Evolutionary conservation across 805 yeast genomes (phyloP).

Genomic region (Alloascoidea hylecoeti): DNA sequence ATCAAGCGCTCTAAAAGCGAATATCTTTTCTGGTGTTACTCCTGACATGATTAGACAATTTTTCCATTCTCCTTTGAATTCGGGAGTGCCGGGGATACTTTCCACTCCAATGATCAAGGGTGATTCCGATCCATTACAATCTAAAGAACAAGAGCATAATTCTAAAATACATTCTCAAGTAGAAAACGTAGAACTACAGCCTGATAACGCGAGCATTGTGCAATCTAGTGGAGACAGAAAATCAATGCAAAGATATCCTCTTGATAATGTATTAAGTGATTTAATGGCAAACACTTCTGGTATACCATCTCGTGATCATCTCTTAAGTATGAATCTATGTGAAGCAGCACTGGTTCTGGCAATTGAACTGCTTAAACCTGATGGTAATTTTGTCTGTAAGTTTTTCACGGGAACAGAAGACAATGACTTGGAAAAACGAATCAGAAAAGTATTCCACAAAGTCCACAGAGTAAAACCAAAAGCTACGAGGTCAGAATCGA

Average conservation of each 20-base stretch:
- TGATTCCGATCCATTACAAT: neutral
- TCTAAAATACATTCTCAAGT: conserved; percentile 7
- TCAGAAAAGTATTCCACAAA: conserved; percentile 41
- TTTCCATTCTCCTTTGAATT: conserved; percentile 20
- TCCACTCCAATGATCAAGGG: conserved; percentile 1
- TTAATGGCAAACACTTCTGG: conserved; percentile 96
- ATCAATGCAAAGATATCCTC: conserved; percentile 41
- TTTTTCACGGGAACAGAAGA: conserved; percentile 80
- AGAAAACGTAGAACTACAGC: conserved; percentile 33
- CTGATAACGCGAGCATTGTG: conserved; percentile 73
- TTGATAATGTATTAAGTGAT: conserved; percentile 62
- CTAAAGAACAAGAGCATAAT: conserved; percentile 5
- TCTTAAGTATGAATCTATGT: conserved; percentile 74
- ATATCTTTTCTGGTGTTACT: conserved; percentile 56
- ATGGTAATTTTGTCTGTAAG: conserved; percentile 73
- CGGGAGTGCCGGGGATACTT: conserved; percentile 1
- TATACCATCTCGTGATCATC: conserved; percentile 65
- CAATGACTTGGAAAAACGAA: conserved; percentile 37
- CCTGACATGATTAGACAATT: conserved; percentile 39
- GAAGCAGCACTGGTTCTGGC: conserved; percentile 81
- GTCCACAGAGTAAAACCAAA: conserved; percentile 68
- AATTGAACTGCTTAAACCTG: conserved; percentile 48
- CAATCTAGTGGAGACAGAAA: conserved; percentile 40
- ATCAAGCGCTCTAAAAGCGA: conserved; percentile 72
- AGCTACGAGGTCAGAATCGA: conserved; percentile 67